Evolutionary conservation across 2,329 filamentous ascomycete genomes (phyloP), one percentile per base, ranked within the genome.

Genomic region (Pestalotiopsis sp.): DNA sequence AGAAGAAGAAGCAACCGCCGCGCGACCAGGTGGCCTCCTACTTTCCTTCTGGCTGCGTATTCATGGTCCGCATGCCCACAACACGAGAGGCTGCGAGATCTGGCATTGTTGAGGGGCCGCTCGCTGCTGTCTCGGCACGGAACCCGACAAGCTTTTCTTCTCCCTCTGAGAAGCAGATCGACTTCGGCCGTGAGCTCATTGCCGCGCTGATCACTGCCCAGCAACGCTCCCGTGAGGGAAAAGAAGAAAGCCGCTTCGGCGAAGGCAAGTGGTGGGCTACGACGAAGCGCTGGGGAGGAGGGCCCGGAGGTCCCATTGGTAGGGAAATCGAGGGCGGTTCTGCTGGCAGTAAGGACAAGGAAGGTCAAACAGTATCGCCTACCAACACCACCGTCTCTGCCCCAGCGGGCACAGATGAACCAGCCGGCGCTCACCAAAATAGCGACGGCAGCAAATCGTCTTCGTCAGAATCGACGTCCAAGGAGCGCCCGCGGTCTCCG

Each of bases 171-270:
- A 87, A 91, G 68, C 80, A 86, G 38, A 81, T 90, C 56, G 91
- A 92, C 74, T 82, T 91, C 25, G 86, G 86, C 0, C 84, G 89
- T 41, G 90, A 92, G 76, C 76, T 91, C 0, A 81, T 90, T 36
- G 87, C 89, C 3, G 85, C 87, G 0, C 80, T 92, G 4, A 81
- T 90, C 61, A 89, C 89, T 7, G 90, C 90, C 0, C 90, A 92
- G 75, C 89, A 91, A 71, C 86, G 90, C 20, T 83, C 85, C 12
- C 86, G 89, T 14, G 84, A 90, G 71, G 87, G 87, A 39, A 86
- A 84, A 68, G 78, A 78, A 0, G 90, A 91, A 77, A 83, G 82
- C 65, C 83, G 86, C 0, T 84, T 90, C 68, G 89, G 89, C 1
- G 83, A 89, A 66, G 85, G 82, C 20, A 81, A 85, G 69, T 91